Percentiles rank a stretch among this genome's conserved stretches.
phyloP scores from a whole-genome alignment of 768 basidiomycete genomes.

The Daedaleopsis sinensis region DNA sequence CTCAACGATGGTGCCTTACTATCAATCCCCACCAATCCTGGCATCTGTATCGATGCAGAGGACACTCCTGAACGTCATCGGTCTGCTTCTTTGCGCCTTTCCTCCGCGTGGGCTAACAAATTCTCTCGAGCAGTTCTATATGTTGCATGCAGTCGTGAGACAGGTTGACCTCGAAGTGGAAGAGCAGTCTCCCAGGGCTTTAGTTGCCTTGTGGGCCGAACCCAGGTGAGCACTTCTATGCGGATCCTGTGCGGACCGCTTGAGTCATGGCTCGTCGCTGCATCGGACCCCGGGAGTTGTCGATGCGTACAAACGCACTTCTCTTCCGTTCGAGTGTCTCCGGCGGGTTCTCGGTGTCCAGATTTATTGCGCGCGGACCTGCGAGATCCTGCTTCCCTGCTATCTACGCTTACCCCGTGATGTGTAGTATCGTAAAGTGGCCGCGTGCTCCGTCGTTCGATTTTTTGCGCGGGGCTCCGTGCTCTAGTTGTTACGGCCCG shows the following conservation, averaged over 20 bases:
- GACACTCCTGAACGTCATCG: not conserved
- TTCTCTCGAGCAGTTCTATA: not conserved
- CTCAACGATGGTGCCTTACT: no score
- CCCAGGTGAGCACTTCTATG: slow-evolving; percentile 11
- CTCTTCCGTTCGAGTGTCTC: not conserved
- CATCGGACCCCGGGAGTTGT: not conserved
- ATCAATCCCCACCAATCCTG: no score
- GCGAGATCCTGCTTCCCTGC: not conserved
- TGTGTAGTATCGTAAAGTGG: not conserved
- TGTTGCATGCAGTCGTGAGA: slow-evolving; percentile 14
- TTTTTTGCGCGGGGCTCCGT: not conserved
- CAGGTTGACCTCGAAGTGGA: slow-evolving; percentile 2
- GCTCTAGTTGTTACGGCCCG: not conserved
- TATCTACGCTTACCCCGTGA: not conserved
- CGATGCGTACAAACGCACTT: not conserved
- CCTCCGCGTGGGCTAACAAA: not conserved
- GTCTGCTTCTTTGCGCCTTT: not conserved
- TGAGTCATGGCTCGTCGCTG: slow-evolving; percentile 7
- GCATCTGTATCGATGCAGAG: not conserved
- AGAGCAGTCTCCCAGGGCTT: not conserved
- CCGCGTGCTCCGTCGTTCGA: not conserved
- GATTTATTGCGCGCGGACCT: not conserved
- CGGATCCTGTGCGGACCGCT: slow-evolving; percentile 9
- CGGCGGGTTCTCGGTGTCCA: not conserved
- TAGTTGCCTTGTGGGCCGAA: slow-evolving; percentile 12